Evolutionary conservation across 73 alveolate genomes (phyloP), one percentile per base, ranked within the genome.

Genomic region (Paramecium tetraurelia): DNA sequence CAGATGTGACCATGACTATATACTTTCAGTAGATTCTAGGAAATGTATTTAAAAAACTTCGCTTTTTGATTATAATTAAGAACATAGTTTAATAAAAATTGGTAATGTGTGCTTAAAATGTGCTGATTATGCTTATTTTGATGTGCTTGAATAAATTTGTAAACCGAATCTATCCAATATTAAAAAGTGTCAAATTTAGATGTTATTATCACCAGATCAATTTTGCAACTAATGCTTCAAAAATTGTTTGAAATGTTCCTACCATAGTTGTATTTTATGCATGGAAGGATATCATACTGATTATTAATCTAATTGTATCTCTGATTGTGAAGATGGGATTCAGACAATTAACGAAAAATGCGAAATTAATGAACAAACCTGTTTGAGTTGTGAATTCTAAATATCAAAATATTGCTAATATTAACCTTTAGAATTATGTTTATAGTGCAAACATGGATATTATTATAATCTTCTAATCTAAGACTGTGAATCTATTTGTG

Each of bases 381-480:
- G 70, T 33, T 6, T 68, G 11, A 36, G 14, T 57, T 93, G 96
- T 68, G 16, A 36, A 31, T 48, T 76, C 21, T 95, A 93, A 58
- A 7, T 4, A 12, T 48, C 21, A 12, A 12, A 48, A 48, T 1
- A 48, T 48, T 48, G 59, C 16, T 12, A 4, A 48, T 1, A 48
- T 14, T 48, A 48, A 2, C 59, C 11, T 16, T 48, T 12, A 48
- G 24, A 48, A 16, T 48, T 48, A 48, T 48, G 59, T 14, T 7
- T 48, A 14, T 48, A 48, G 8, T 48, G 59, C 16, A 12, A 48
- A 48, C 5, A 4, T 12, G 59, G 59, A 3, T 48, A 12, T 48
- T 48, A 48, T 48, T 48, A 48, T 48, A 48, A 48, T 48, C 21
- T 12, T 48, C 3, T 48, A 0, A 48, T 24, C 21, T 12, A 48